phyloP scores from a whole-genome alignment of 2,329 filamentous ascomycete species.

The Paecilomyces formosus region DNA sequence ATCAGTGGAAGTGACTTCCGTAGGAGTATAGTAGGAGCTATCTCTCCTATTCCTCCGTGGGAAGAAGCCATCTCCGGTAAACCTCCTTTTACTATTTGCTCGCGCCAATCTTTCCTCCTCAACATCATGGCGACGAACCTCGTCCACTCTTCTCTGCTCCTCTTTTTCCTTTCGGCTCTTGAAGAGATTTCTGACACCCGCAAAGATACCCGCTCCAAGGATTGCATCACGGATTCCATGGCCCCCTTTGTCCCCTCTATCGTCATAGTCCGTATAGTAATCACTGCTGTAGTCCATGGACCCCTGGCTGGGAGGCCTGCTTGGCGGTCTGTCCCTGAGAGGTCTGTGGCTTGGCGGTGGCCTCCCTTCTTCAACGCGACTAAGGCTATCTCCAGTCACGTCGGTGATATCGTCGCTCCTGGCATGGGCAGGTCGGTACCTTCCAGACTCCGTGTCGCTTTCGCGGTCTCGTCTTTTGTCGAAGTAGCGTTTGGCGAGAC shows the following conservation, averaged over 20 bases:
- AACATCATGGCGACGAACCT: slow-evolving; percentile 42
- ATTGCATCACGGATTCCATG: slow-evolving; percentile 53
- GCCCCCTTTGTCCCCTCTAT: slow-evolving; percentile 31
- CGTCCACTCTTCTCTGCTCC: slow-evolving; percentile 54
- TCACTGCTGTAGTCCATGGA: slow-evolving; percentile 29
- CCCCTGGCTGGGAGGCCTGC: slow-evolving; percentile 10
- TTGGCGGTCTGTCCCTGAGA: slow-evolving; percentile 21
- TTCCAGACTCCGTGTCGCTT: slow-evolving; percentile 45
- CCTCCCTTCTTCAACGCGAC: slow-evolving; percentile 46
- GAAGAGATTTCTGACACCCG: slow-evolving; percentile 50
- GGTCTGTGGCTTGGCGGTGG: slow-evolving; percentile 33
- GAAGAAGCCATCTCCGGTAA: slow-evolving; percentile 58
- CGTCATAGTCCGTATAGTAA: slow-evolving; percentile 36
- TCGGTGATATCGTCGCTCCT: slow-evolving; percentile 36
- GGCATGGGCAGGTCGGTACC: slow-evolving; percentile 46
- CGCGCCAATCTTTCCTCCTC: slow-evolving; percentile 48
- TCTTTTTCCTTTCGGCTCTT: slow-evolving; percentile 50
- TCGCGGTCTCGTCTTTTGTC: slow-evolving; percentile 49
- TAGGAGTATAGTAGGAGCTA: slow-evolving; percentile 25
- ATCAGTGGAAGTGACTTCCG: slow-evolving; percentile 30
- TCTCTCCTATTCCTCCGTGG: slow-evolving; percentile 22
- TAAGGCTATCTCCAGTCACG: slow-evolving; percentile 33
- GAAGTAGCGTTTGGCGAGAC: slow-evolving; percentile 53
- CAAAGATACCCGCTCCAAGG: slow-evolving; percentile 61
- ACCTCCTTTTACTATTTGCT: slow-evolving; percentile 53